Conservation (phyloP, 306 rosid genomes). For the Malus sieversii region DNA sequence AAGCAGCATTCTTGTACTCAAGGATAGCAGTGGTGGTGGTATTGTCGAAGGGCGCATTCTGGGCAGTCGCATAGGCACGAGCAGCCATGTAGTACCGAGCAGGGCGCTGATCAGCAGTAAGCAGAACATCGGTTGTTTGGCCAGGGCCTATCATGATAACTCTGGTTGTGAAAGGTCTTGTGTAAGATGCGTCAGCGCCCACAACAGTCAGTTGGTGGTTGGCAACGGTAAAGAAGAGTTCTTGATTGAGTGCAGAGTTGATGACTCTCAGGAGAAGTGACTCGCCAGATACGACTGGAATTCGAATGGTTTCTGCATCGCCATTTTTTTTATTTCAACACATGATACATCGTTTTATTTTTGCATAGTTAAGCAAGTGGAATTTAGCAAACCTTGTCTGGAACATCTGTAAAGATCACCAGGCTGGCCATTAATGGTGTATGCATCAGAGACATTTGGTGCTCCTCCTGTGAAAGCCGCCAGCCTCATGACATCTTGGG, state of each 20-base stretch:
- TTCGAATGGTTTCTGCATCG: slow-evolving; percentile 58
- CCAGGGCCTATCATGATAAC: slow-evolving; percentile 84
- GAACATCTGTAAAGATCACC: slow-evolving; percentile 86
- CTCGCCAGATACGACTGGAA: slow-evolving; percentile 52
- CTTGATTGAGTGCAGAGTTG: slow-evolving; percentile 81
- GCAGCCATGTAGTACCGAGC: slow-evolving; percentile 79
- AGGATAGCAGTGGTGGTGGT: slow-evolving; percentile 94
- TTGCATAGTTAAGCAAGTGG: background rate
- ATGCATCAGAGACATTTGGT: slow-evolving; percentile 71
- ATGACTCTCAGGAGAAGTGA: slow-evolving; percentile 62
- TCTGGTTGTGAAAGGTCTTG: slow-evolving; percentile 55
- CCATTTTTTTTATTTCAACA: background rate
- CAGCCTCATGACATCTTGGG: slow-evolving; percentile 48
- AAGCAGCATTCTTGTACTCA: slow-evolving; percentile 50
- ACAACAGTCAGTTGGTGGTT: slow-evolving; percentile 79
- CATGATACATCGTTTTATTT: background rate
- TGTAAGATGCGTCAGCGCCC: slow-evolving; percentile 62
- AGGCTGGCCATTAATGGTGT: slow-evolving; percentile 82
- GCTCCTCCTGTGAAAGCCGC: slow-evolving; percentile 76
- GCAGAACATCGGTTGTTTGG: slow-evolving; percentile 72
- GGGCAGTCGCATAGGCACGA: slow-evolving; percentile 57
- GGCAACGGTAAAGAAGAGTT: slow-evolving; percentile 68
- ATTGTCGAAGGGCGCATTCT: slow-evolving; percentile 82
- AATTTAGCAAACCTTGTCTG: slow-evolving; percentile 39
- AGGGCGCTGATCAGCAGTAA: slow-evolving; percentile 67